These are phyloP conservation scores for Fusarium solani-melongenae DNA, from an alignment of 2,329 filamentous ascomycete genomes.

Conservation along the genomic window DNA sequence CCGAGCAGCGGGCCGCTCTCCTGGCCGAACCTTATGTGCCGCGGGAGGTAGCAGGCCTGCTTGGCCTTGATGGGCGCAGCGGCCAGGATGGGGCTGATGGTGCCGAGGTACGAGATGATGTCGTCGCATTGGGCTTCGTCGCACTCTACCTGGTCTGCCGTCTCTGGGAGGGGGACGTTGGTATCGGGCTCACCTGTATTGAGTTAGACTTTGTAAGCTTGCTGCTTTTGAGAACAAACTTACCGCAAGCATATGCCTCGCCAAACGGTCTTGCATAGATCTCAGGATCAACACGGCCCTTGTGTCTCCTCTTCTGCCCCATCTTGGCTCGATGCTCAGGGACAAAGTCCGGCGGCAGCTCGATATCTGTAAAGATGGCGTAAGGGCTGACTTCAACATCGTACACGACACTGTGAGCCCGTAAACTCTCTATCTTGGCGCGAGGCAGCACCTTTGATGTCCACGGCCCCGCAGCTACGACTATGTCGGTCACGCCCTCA, in stretches of 20 bases:
- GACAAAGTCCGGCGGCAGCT: constrained; percentile 73
- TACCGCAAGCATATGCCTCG: constrained; percentile 93
- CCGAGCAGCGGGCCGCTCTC: constrained; percentile 81
- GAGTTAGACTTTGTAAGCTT: neutral
- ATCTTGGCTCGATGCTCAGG: constrained; percentile 59
- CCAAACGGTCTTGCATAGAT: constrained; percentile 91
- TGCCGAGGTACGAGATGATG: constrained; percentile 80
- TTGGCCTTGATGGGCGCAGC: constrained; percentile 76
- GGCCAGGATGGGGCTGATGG: constrained; percentile 73
- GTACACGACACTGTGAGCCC: constrained; percentile 75
- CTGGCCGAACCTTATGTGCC: constrained; percentile 71
- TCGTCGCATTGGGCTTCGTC: constrained; percentile 85
- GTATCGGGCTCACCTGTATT: constrained; percentile 78
- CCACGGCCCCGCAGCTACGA: constrained; percentile 72
- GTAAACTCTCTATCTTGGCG: constrained; percentile 67
- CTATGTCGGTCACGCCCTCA: constrained; percentile 61
- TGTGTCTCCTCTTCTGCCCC: constrained; percentile 64
- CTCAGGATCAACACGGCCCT: constrained; percentile 81
- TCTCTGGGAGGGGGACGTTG: constrained; percentile 77
- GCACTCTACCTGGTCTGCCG: constrained; percentile 78
- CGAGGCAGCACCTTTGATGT: constrained; percentile 68
- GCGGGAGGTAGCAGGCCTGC: constrained; percentile 95
- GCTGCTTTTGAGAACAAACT: constrained; percentile 22
- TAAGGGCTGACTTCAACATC: constrained; percentile 75
- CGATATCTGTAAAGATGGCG: constrained; percentile 88